Conservation (phyloP, 2,329 filamentous ascomycete genomes). For the Fusarium nygamai region DNA sequence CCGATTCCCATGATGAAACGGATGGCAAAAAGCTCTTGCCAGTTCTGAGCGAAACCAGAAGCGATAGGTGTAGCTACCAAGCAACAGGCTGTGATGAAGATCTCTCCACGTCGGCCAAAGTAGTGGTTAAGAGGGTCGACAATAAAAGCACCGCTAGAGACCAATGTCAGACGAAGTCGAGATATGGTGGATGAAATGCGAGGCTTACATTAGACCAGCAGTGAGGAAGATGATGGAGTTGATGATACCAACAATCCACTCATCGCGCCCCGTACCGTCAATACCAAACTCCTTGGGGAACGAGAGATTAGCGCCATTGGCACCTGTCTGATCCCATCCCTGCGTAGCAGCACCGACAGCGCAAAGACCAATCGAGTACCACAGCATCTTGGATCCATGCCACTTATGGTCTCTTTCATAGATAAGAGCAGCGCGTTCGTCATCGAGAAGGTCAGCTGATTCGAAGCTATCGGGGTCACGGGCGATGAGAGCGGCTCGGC, state of each 20-base stretch:
- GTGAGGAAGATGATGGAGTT: conserved; percentile 53
- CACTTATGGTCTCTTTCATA: conserved; percentile 73
- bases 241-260: conserved; percentile 70
- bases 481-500: conserved; percentile 17
- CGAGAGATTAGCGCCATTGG: conserved; percentile 70
- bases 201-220: conserved; percentile 47
- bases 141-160: conserved; percentile 42
- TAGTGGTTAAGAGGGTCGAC: conserved; percentile 68
- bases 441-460: conserved; percentile 14
- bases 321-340: conserved; percentile 73
- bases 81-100: conserved; percentile 79
- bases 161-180: neutral
- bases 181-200: accelerated
- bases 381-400: conserved; percentile 69
- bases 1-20: conserved; percentile 76
- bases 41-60: conserved; percentile 71
- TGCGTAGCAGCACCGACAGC: conserved; percentile 75
- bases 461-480: conserved; percentile 12
- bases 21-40: conserved; percentile 73
- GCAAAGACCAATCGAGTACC: conserved; percentile 73
- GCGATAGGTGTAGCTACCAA: conserved; percentile 72
- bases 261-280: conserved; percentile 44
- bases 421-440: conserved; percentile 57
- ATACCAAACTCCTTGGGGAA: conserved; percentile 61
- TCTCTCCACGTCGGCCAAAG: conserved; percentile 61